A percentile compares a stretch with the other conserved stretches of the same genome.
phyloP scores from a whole-genome alignment of 2,329 filamentous ascomycete genomes.

The Ampelomyces quisqualis region DNA sequence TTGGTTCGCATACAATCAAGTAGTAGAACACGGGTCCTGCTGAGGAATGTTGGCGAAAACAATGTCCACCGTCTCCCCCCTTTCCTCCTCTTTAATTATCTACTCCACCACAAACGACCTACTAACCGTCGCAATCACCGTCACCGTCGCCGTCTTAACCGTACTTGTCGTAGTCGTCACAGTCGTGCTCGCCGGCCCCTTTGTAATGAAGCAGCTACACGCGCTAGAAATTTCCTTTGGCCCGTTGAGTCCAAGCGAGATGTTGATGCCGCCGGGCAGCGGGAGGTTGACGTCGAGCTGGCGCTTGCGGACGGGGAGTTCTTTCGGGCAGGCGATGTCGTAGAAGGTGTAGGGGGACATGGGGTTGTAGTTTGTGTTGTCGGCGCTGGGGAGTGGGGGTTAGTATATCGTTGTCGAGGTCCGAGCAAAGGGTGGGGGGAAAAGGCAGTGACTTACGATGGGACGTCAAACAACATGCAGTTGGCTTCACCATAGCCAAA shows the following conservation, averaged over 20 bases:
- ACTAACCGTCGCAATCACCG: constrained; percentile 17
- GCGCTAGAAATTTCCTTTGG: constrained; percentile 25
- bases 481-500: constrained; percentile 39
- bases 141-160: constrained; percentile 26
- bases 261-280: constrained; percentile 16
- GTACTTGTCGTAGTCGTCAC: constrained; percentile 23
- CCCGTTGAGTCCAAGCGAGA: constrained; percentile 27
- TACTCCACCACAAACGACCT: background rate
- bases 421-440: no score
- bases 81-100: background rate
- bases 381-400: constrained; percentile 15
- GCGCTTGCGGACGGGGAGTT: constrained; percentile 35
- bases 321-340: constrained; percentile 27
- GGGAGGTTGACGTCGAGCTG: constrained; percentile 19
- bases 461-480: constrained; percentile 37
- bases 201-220: constrained; percentile 36
- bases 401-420: no score
- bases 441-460: constrained; percentile 22
- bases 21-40: no score
- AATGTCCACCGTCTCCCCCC: background rate
- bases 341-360: constrained; percentile 40
- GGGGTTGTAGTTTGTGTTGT: constrained; percentile 39
- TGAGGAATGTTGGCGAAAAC: no score
- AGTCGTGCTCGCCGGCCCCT: constrained; percentile 26
- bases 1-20: no score